Evolutionary conservation across 1,284 basidiomycete species (phyloP), one percentile per base, ranked within the genome.

Genomic region (Exobasidium rhododendri): DNA sequence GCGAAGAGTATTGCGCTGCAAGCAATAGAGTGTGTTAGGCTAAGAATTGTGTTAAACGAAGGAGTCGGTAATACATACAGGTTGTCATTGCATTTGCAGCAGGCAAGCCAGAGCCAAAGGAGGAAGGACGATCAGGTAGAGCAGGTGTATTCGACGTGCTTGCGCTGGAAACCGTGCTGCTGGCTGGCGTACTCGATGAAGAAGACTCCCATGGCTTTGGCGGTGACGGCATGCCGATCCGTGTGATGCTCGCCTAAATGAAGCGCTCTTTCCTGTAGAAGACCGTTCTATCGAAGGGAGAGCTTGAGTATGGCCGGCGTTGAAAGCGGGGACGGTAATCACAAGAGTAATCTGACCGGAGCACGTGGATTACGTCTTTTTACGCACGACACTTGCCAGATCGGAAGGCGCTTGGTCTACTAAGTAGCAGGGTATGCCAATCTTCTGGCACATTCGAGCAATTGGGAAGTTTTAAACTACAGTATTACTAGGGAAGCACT

Each of bases 151-250:
- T 50, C 11, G 65, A 29, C 13, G 47, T 20, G 61, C 22, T 2
- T 28, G 65, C 59, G 14, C 67, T n/a, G 44, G 62, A 61, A 44
- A 56, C 32, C 7, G 69, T 51, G 10, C 69, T 53, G 2, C 55
- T 40, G 20, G 65, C 56, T 17, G 61, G 47, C 10, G 68, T 14
- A 20, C 55, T 32, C 6, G 65, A 56, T 14, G 59, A 66, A 43
- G 64, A 58, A n/a, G 62, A 61, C n/a, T 71, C 73, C 17, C 77
- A 79, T 24, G 77, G 77, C 58, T 79, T 79, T 10, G 77, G 77
- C 56, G 77, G 77, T 17, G 76, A 73, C 10, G 70, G 70, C 75
- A 78, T 73, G n/a, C 22, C 29, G 20, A 13, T 3, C n/a, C n/a
- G n/a, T n/a, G n/a, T n/a, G n/a, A n/a, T n/a, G n/a, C n/a, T n/a